phyloP scores from a whole-genome alignment of 768 basidiomycete genomes.

The Lactarius akahatsu region DNA sequence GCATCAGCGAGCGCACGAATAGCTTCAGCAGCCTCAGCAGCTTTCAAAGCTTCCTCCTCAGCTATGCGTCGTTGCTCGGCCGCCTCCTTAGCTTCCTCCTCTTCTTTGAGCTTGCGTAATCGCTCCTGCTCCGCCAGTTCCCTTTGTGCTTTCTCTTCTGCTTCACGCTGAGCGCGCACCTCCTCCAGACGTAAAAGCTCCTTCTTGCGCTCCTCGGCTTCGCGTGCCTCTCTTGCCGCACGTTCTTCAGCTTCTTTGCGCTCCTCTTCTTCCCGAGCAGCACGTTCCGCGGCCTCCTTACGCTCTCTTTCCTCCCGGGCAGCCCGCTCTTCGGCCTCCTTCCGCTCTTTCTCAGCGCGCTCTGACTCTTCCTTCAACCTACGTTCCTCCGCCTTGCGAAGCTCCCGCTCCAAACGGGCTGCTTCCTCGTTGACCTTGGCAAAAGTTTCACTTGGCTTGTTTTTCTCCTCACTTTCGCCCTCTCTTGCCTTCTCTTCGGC shows the following conservation, averaged over 20 bases:
- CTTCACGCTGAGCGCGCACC: conserved; percentile 34
- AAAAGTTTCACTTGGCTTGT: conserved; percentile 37
- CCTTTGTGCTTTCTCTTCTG: conserved; percentile 46
- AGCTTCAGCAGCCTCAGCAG: conserved; percentile 41
- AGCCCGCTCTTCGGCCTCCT: conserved; percentile 32
- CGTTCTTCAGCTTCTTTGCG: conserved; percentile 41
- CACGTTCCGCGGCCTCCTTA: conserved; percentile 38
- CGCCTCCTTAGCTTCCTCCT: conserved; percentile 30
- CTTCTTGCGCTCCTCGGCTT: conserved; percentile 35
- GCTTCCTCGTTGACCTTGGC: conserved; percentile 35
- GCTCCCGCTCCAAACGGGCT: conserved; percentile 36
- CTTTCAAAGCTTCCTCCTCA: conserved; percentile 39
- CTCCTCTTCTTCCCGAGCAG: conserved; percentile 42
- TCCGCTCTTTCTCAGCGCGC: conserved; percentile 37
- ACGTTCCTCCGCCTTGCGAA: conserved; percentile 41
- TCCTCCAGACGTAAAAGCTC: conserved; percentile 21
- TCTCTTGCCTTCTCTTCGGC: conserved; percentile 51
- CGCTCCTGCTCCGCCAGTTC: conserved; percentile 42
- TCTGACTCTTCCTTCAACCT: conserved; percentile 45
- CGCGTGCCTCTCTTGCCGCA: conserved; percentile 31
- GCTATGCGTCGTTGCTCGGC: conserved; percentile 37
- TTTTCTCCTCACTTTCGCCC: conserved; percentile 44
- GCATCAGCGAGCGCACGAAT: conserved; percentile 37
- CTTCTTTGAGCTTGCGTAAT: conserved; percentile 31
- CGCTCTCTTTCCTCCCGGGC: conserved; percentile 34